Evolutionary conservation across 495 filamentous ascomycete genomes (phyloP), one percentile per base, ranked within the genome.

Genomic region (Pseudomonodictys pantanalensis): DNA sequence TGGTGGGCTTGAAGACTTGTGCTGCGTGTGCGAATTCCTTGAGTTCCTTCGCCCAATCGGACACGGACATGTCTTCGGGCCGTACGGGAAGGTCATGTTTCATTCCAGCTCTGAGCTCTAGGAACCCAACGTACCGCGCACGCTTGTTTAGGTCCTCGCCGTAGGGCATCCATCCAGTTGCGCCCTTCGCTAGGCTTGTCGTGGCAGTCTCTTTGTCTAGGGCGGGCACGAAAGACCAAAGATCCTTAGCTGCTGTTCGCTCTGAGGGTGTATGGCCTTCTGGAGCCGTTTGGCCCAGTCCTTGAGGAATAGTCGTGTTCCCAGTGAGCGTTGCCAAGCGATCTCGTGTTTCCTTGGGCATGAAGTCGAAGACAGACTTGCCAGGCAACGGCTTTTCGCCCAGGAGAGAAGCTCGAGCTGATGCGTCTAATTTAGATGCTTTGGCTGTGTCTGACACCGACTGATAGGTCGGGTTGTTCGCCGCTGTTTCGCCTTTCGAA

Each of bases 361-460:
- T 82, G 76, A 87, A 97, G 71, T 97, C 91, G 70, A 97, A 98
- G 30, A 98, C 86, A 1, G 93, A 97, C 72, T 97, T 96, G 9
- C 90, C 88, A 3, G 91, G 92, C 1, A 98, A 76, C 39, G 86
- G 82, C 25, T 82, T 77, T 71, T 97, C 92, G 18, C 91, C 91
- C 0, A 98, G 77, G 10, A 96, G 76, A 15, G 86, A 83, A 10
- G 91, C 93, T 62, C 93, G 82, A 26, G 90, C 77, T 60, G 80
- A 87, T 3, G 92, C 88, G 70, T 95, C 83, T 8, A 97, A 81
- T 7, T 78, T 83, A 0, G 89, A 92, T 8, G 85, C 75, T 70
- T 86, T 87, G 12, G 90, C 89, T 0, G 85, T 85, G 53, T 90
- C 86, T 32, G 86, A 79, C 11, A 88, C 82, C 28, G 90, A 92